Base-by-base conservation (phyloP, 805 yeast genomes). In the Cyberlindnera maclurae region DNA sequence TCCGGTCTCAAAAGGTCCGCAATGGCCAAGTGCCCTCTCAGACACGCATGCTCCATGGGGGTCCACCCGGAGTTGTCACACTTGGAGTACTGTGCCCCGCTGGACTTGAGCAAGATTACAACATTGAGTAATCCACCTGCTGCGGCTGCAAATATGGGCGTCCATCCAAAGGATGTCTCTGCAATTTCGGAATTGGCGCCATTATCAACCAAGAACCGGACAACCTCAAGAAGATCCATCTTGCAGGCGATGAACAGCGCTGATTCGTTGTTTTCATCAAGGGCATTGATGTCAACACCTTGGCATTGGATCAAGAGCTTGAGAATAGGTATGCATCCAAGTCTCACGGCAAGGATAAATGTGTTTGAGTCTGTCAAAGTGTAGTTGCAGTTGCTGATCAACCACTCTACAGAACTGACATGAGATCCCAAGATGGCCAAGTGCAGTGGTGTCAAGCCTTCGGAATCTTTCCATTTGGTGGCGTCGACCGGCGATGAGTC, bases 1-100 rank as follows among this genome's bases (percentile, higher is more conserved):
- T 49, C 41, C 2, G 84, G 84, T 24, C 68, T 68, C 39, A 90
- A 63, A 52, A 75, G 50, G 37, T 75, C 75, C 2, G 93, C 80
- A 28, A 86, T 73, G 3, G 65, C 70, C 41, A 89, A 63, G 57
- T 88, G 95, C 5, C 97, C 97, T 50, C 97, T 71, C 33, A 90
- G 65, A 35, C 86, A 80, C 0, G 97, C 96, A 59, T 90, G 97
- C 54, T 90, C 97, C 79, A 87, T 79, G n/a, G 97, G 96, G 15
- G 87, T 77, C 97, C 97, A 90, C 0, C 97, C 97, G 37, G 93
- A 81, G 33, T 77, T 81, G 62, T 90, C 97, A 13, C 73, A 68
- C 20, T 67, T 60, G 32, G 73, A 71, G 41, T 64, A 73, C 7
- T 67, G 63, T 5, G 87, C 82, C 15, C 76, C 77, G 31, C 68